phyloP scores from a whole-genome alignment of 2,329 filamentous ascomycete species.

The Fusarium falciforme region DNA sequence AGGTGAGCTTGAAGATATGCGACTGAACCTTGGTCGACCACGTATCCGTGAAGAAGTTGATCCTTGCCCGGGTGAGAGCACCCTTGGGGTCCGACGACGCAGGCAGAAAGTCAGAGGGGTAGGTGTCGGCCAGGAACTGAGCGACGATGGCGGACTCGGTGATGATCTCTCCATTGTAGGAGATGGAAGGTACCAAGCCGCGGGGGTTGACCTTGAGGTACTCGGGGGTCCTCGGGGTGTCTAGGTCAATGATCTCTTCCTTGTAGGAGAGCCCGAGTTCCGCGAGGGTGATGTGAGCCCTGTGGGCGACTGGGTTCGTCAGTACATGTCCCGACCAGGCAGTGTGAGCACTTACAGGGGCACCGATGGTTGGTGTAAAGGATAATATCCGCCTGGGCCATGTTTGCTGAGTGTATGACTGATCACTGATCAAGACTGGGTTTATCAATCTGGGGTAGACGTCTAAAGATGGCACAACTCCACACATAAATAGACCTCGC shows the following conservation, averaged over 20 bases:
- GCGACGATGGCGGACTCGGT: constrained; percentile 80
- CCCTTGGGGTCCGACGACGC: constrained; percentile 61
- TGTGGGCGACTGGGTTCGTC: constrained; percentile 69
- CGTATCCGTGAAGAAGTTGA: constrained; percentile 79
- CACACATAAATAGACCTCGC: neutral
- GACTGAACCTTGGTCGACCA: constrained; percentile 71
- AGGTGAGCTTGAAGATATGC: constrained; percentile 58
- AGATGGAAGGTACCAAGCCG: constrained; percentile 79
- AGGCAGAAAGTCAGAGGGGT: constrained; percentile 75
- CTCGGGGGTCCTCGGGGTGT: constrained; percentile 74
- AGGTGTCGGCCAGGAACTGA: constrained; percentile 76
- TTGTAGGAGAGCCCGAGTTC: constrained; percentile 75
- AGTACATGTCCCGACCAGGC: neutral
- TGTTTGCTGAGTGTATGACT: constrained; percentile 9
- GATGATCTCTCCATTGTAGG: constrained; percentile 75
- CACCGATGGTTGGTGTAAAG: constrained; percentile 78
- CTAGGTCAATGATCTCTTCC: constrained; percentile 79
- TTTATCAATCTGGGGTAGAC: neutral
- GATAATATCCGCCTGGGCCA: constrained; percentile 57
- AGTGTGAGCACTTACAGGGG: constrained; percentile 61
- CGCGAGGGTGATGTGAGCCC: constrained; percentile 76
- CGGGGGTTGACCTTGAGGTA: constrained; percentile 84
- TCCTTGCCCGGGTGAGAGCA: constrained; percentile 72
- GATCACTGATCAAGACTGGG: neutral
- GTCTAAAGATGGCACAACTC: neutral